A percentile compares a stretch with the other conserved stretches of the same genome.
phyloP scores from a whole-genome alignment of 768 basidiomycete genomes.

The Mycena rosella region DNA sequence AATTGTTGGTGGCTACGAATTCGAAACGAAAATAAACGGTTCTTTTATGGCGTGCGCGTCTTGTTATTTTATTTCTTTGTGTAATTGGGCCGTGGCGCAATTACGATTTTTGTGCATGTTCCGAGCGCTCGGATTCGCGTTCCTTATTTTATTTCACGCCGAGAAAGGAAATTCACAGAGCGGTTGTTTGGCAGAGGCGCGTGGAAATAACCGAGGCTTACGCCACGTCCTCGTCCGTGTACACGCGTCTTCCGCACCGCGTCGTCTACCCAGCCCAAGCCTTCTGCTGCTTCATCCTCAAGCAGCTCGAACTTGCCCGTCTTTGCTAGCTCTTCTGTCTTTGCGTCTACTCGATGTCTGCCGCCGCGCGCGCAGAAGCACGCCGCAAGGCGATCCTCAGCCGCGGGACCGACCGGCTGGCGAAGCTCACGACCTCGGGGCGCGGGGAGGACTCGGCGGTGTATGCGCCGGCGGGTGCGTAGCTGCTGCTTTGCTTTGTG shows the following conservation, averaged over 20 bases:
- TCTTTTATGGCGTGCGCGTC: too few relatives aligned
- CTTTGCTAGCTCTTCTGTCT: too few relatives aligned
- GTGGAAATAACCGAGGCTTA: background rate
- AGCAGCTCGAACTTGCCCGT: too few relatives aligned
- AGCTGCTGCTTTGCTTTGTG: background rate
- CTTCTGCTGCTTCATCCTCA: too few relatives aligned
- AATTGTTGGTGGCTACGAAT: background rate
- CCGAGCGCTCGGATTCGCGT: too few relatives aligned
- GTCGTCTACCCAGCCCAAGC: too few relatives aligned
- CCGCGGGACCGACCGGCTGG: constrained; percentile 79
- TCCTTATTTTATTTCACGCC: background rate
- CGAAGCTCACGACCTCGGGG: constrained; percentile 80
- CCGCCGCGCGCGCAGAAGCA: constrained; percentile 82
- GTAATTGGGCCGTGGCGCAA: too few relatives aligned
- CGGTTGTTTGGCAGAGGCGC: constrained; percentile 18
- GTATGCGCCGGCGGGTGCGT: constrained; percentile 63
- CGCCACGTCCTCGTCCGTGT: constrained; percentile 23
- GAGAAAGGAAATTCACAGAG: constrained; percentile 22
- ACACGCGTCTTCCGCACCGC: too few relatives aligned
- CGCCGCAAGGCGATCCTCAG: constrained; percentile 81
- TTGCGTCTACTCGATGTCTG: constrained; percentile 50
- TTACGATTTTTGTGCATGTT: too few relatives aligned
- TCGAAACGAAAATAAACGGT: background rate
- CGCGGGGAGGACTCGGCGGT: constrained; percentile 72
- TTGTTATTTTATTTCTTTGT: too few relatives aligned